Conservation (phyloP, 2,329 filamentous ascomycete species). For the Alternaria solani region DNA sequence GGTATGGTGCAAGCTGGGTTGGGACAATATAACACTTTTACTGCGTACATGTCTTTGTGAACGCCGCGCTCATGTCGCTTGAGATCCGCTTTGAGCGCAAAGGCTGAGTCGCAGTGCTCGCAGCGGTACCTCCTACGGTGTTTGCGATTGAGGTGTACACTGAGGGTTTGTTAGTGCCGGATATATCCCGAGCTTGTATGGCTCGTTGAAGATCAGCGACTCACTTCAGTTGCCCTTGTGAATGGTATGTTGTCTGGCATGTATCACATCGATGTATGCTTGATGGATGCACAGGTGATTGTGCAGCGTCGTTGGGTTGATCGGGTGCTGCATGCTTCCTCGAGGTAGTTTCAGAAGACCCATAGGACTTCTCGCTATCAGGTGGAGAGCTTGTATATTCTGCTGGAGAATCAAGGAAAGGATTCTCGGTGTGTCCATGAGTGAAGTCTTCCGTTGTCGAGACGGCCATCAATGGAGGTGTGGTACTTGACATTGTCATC, state of each 20-base stretch:
- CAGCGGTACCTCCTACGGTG: constrained; percentile 23
- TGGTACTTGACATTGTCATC: not conserved
- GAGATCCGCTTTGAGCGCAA: constrained; percentile 23
- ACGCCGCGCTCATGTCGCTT: constrained; percentile 20
- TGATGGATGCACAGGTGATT: not conserved
- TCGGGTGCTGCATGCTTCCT: not conserved
- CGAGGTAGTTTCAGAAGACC: not conserved
- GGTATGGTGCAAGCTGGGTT: constrained; percentile 16
- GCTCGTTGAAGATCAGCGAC: not conserved
- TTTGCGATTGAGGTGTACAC: constrained; percentile 25
- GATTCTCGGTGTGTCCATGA: not conserved
- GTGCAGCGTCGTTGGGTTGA: not conserved
- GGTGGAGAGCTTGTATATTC: constrained; percentile 2
- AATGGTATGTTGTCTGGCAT: constrained; percentile 5
- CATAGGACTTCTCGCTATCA: constrained; percentile 1
- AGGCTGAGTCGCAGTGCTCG: constrained; percentile 12
- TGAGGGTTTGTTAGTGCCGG: not conserved
- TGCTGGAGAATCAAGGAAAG: not conserved
- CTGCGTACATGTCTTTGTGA: constrained; percentile 11
- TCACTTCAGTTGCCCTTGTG: constrained; percentile 20
- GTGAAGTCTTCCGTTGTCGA: not conserved
- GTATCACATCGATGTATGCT: not conserved
- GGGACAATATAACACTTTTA: constrained; percentile 16
- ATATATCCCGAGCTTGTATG: not conserved
- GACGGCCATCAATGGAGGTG: not conserved